These are phyloP conservation scores for Butyriboletus loyo DNA, from an alignment of 768 basidiomycete species.

Conservation along the genomic window DNA sequence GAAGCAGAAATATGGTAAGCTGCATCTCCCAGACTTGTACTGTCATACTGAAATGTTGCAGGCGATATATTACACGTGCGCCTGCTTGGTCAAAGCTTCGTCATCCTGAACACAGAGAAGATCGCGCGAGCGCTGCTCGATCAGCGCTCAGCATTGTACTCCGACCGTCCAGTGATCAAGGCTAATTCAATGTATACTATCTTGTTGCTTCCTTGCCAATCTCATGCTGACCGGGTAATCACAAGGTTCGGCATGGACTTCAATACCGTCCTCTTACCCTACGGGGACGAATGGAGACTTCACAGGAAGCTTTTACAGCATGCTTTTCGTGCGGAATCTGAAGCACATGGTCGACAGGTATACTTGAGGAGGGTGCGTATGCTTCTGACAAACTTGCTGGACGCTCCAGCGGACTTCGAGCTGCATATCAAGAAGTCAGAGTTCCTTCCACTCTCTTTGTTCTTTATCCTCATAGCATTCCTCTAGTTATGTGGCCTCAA, in stretches of 20 bases:
- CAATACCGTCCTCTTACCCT: constrained; percentile 27
- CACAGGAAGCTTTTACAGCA: constrained; percentile 32
- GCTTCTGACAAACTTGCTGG: constrained; percentile 22
- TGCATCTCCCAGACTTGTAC: not conserved
- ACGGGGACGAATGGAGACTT: constrained; percentile 29
- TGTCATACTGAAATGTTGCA: constrained; percentile 1
- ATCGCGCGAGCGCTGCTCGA: constrained; percentile 24
- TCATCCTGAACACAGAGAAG: constrained; percentile 30
- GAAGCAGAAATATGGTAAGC: constrained; percentile 31
- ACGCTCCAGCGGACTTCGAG: constrained; percentile 24
- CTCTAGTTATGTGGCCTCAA: constrained; percentile 25
- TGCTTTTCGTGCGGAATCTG: constrained; percentile 23
- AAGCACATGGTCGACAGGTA: constrained; percentile 14
- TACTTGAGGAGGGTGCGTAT: constrained; percentile 18
- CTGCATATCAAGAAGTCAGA: constrained; percentile 20
- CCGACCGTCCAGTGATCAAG: constrained; percentile 23
- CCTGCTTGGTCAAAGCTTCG: constrained; percentile 23
- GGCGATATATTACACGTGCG: constrained; percentile 23
- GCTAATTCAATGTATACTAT: constrained; percentile 12
- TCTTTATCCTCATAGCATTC: not conserved
- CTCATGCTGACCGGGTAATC: not conserved
- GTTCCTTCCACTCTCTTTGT: not conserved
- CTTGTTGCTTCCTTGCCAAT: not conserved
- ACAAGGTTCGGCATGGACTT: constrained; percentile 28
- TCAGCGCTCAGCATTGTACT: constrained; percentile 28